phyloP scores from a whole-genome alignment of 2,329 filamentous ascomycete genomes.

The Nothopassalora personata region DNA sequence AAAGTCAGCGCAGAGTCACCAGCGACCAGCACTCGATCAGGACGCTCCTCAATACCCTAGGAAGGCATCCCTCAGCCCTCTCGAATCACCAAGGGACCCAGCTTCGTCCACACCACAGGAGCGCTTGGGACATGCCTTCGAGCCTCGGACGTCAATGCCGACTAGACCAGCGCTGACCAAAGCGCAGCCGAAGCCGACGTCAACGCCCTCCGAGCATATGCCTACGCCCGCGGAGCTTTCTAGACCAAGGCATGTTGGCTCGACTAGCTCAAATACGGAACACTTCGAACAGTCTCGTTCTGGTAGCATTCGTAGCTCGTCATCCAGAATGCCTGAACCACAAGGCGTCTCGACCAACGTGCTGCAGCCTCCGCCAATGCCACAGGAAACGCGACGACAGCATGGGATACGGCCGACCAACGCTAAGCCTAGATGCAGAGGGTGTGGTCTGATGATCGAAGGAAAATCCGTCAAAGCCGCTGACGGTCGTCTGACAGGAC shows the following conservation, averaged over 20 bases:
- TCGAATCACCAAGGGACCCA: constrained; percentile 34
- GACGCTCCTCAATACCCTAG: constrained; percentile 7
- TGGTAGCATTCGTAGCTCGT: constrained; percentile 10
- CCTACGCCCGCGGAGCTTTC: background rate
- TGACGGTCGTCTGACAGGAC: constrained; percentile 83
- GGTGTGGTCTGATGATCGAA: constrained; percentile 70
- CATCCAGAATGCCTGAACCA: constrained; percentile 1
- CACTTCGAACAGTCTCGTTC: constrained; percentile 3
- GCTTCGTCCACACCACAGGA: constrained; percentile 15
- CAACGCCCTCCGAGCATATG: too few species aligned
- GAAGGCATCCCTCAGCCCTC: constrained; percentile 3
- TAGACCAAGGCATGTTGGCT: background rate
- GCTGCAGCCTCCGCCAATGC: constrained; percentile 17
- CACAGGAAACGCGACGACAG: constrained; percentile 9
- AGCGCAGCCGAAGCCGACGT: too few species aligned
- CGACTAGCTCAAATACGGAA: too few species aligned
- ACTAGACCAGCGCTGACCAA: too few species aligned
- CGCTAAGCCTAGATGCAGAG: constrained; percentile 70
- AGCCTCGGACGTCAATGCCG: constrained; percentile 15
- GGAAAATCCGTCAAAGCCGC: constrained; percentile 93
- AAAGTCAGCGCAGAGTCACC: constrained; percentile 24
- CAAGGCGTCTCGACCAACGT: constrained; percentile 11
- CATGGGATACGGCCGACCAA: constrained; percentile 37
- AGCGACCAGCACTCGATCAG: constrained; percentile 16
- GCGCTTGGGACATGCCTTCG: constrained; percentile 5